phyloP scores from a whole-genome alignment of 441 rosid genomes.

The Adansonia grandidieri region DNA sequence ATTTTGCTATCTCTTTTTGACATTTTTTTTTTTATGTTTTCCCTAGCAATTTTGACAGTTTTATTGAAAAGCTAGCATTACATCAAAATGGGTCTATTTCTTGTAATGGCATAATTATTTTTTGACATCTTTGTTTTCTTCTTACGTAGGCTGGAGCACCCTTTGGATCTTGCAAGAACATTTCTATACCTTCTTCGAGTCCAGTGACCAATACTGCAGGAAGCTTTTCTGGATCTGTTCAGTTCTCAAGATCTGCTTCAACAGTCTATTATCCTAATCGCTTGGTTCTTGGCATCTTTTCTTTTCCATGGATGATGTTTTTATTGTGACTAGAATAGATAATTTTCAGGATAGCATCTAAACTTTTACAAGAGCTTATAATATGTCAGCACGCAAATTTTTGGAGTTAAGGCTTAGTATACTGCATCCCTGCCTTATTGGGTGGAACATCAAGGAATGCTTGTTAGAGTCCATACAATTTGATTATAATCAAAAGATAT shows the following conservation, averaged over 20 bases:
- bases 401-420: constrained; percentile 33
- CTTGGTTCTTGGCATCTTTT: constrained; percentile 42
- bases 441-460: constrained; percentile 33
- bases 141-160: constrained; percentile 75
- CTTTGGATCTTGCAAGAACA: constrained; percentile 79
- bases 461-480: constrained; percentile 32
- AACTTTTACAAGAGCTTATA: constrained; percentile 29
- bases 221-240: constrained; percentile 85
- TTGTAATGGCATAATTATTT: background rate
- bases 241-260: constrained; percentile 67
- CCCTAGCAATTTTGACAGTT: background rate
- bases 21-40: background rate
- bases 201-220: constrained; percentile 58
- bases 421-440: constrained; percentile 33
- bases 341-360: constrained; percentile 29
- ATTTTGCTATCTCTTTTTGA: background rate
- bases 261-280: constrained; percentile 39
- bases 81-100: background rate
- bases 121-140: constrained; percentile 22
- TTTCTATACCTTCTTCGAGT: constrained; percentile 51
- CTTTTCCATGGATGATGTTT: constrained; percentile 45
- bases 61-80: background rate
- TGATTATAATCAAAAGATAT: constrained; percentile 32
- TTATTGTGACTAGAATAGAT: constrained; percentile 36
- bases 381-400: constrained; percentile 28